Base-by-base conservation (phyloP, 495 filamentous ascomycete genomes). In the Aspergillus diversus region DNA sequence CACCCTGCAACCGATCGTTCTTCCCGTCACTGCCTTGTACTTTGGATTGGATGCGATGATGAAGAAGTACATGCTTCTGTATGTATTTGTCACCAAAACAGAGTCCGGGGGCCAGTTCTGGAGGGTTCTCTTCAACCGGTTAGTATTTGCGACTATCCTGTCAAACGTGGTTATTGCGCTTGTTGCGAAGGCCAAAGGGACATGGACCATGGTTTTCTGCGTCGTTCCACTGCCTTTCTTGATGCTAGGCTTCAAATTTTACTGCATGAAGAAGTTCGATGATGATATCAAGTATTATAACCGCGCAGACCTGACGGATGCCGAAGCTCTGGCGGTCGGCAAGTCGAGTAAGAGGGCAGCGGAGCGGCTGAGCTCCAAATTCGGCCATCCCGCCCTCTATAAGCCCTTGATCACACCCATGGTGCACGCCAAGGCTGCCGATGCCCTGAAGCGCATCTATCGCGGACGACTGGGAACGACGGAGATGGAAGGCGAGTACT, bases 81-180 rank as follows among this genome's bases (percentile, higher is more conserved):
- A 99, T 75, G 88, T 98, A 64, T 97, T 97, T 60, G 83, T 97
- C 60, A 99, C 95, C 31, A 99, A 97, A 75, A 94, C 89, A 46
- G 95, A 99, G 74, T 96, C 92, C 5, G 93, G 92, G 27, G 95
- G 96, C n/a, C 86, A 88, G 69, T 97, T 90, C 76, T 99, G 95
- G 95, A 87, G 92, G 42, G 74, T 92, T 3, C 65, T 98, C 35
- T 95, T 91, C 84, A 98, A 99, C 72, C 92, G 95, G 27, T 79
- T 97, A 73, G 71, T 99, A 39, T 93, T 97, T 70, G 92, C 86
- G 15, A 82, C 88, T 6, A 84, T 96, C 15, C 78, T 98, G 16
- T 83, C 92, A 57, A 94, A 97, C 67, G 60, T 90, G 43, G 83
- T 96, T 63, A 85, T 94, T 47, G 93, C 89, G 60, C 76, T 97